Conservation (phyloP, 2,329 filamentous ascomycete species). For the Colletotrichum falcatum region DNA sequence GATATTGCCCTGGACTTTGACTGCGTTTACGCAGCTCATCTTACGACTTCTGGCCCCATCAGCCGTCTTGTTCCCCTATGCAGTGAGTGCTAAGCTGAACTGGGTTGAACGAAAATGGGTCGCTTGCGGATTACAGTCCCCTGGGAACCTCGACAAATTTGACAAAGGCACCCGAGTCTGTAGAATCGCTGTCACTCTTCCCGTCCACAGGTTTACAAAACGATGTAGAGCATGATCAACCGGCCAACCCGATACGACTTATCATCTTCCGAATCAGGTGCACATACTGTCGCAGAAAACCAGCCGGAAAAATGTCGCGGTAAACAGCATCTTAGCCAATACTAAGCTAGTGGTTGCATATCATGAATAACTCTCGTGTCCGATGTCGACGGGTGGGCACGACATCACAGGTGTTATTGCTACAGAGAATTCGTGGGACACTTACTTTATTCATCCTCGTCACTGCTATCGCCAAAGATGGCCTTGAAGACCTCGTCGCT, state of each 20-base stretch:
- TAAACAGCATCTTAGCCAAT: not conserved
- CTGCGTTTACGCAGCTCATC: not conserved
- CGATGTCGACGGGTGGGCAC: not conserved
- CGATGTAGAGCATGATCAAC: not conserved
- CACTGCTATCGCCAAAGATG: conserved; percentile 92
- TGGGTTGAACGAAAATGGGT: not conserved
- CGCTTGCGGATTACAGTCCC: not conserved
- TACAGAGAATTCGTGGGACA: not conserved
- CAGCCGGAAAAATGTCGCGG: not conserved
- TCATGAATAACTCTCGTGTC: too few relatives aligned
- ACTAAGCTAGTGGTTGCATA: not conserved
- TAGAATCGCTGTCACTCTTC: not conserved
- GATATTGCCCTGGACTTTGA: not conserved
- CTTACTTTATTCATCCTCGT: conserved; percentile 59
- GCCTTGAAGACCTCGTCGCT: conserved; percentile 75
- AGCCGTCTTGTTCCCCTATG: too few relatives aligned
- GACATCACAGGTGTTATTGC: not conserved
- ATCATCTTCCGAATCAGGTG: not conserved
- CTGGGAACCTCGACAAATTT: not conserved
- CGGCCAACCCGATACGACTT: not conserved
- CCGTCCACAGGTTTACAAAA: not conserved
- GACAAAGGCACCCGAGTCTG: not conserved
- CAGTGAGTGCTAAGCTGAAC: too few relatives aligned
- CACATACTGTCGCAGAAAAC: not conserved
- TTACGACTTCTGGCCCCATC: not conserved